These are phyloP conservation scores for Kernera saxatilis DNA, from an alignment of 345 rosid species.

Conservation along the genomic window DNA sequence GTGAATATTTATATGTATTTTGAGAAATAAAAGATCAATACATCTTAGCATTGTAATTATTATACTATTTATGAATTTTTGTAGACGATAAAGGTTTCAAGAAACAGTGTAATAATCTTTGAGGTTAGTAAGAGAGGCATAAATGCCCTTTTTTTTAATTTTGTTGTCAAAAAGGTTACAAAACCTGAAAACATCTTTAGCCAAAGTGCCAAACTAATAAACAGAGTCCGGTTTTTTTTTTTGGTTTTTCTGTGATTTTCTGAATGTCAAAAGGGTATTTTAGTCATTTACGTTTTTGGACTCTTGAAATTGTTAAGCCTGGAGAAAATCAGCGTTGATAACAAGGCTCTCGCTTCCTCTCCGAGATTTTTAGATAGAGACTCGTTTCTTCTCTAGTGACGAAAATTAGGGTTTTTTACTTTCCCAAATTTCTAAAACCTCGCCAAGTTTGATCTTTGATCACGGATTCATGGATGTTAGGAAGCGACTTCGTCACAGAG, in stretches of 20 bases:
- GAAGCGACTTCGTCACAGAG: neutral
- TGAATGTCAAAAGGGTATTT: neutral
- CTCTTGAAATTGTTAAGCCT: neutral
- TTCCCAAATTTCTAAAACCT: neutral
- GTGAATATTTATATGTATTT: neutral
- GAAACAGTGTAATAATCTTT: slow-evolving; percentile 19
- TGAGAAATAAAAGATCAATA: slow-evolving; percentile 6
- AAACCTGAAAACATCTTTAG: neutral
- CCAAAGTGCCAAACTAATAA: neutral
- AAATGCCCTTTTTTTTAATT: neutral
- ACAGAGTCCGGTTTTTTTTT: neutral
- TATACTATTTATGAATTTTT: slow-evolving; percentile 5
- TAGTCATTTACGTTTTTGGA: neutral
- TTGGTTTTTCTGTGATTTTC: neutral
- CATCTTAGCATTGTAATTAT: slow-evolving; percentile 10
- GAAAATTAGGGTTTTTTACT: neutral
- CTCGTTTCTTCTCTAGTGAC: neutral
- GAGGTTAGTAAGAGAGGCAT: slow-evolving; percentile 17
- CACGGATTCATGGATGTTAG: neutral
- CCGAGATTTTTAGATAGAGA: neutral
- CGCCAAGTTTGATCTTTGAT: neutral
- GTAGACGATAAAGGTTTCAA: neutral
- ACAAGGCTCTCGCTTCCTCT: neutral
- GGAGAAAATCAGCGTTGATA: neutral
- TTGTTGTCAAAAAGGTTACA: neutral